These are phyloP conservation scores for Austroboletus niveus DNA, from an alignment of 1,284 basidiomycete species.

Conservation along the genomic window DNA sequence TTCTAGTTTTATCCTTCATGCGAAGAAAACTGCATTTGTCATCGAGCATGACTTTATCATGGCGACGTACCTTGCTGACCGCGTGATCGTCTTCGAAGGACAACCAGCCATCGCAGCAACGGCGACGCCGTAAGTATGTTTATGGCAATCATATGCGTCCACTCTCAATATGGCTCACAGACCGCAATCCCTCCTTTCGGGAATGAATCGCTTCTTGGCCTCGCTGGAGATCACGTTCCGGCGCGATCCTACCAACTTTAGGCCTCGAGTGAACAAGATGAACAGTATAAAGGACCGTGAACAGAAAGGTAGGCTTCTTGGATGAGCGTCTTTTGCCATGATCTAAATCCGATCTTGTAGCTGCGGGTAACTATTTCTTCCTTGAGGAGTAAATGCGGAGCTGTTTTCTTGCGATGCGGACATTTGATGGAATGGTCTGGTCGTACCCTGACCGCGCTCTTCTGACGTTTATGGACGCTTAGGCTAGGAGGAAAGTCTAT, in stretches of 20 bases:
- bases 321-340: background rate
- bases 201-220: slow-evolving; percentile 92
- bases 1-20: slow-evolving; percentile 85
- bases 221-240: slow-evolving; percentile 95
- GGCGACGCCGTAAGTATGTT: slow-evolving; percentile 71
- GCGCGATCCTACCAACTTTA: slow-evolving; percentile 92
- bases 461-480: slow-evolving; percentile 11
- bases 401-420: background rate
- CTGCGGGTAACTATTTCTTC: slow-evolving; percentile 85
- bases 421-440: slow-evolving; percentile 13
- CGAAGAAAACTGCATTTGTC: slow-evolving; percentile 95
- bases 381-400: slow-evolving; percentile 65
- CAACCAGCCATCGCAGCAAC: slow-evolving; percentile 79
- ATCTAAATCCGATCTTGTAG: slow-evolving; percentile 37
- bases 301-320: slow-evolving; percentile 72
- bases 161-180: slow-evolving; percentile 36
- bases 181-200: slow-evolving; percentile 79
- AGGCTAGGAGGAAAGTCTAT: slow-evolving; percentile 9
- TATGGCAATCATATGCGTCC: background rate
- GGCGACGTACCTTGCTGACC: slow-evolving; percentile 96
- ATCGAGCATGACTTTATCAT: slow-evolving; percentile 99
- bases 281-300: slow-evolving; percentile 92
- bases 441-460: slow-evolving; percentile 4
- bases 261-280: slow-evolving; percentile 92
- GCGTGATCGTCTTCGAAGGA: slow-evolving; percentile 95